These are phyloP conservation scores for Macroventuria anomochaeta DNA, from an alignment of 2,329 filamentous ascomycete species.

Conservation along the genomic window DNA sequence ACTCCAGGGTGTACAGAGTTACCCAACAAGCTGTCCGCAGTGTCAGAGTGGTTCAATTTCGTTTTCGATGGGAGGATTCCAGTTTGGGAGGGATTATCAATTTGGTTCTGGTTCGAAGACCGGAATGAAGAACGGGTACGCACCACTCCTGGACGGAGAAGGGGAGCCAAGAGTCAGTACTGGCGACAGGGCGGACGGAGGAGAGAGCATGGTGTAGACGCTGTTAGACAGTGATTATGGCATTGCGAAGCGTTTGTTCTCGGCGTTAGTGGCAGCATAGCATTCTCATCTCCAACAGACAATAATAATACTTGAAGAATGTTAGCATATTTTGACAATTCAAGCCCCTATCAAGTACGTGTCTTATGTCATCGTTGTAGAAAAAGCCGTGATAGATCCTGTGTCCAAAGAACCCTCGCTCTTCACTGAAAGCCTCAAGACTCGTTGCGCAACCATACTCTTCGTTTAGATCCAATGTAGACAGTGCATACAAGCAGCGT, in stretches of 20 bases:
- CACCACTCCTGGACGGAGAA: constrained; percentile 28
- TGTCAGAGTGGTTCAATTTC: constrained; percentile 31
- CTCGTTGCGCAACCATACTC: no score
- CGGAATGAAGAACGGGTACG: constrained; percentile 23
- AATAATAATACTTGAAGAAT: no score
- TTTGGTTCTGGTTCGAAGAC: not conserved
- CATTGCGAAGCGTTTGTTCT: not conserved
- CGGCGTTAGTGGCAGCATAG: not conserved
- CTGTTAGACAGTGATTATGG: not conserved
- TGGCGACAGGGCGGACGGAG: constrained; percentile 12
- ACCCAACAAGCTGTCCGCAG: constrained; percentile 33
- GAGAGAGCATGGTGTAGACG: constrained; percentile 12
- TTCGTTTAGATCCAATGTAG: no score
- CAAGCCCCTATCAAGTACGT: not conserved
- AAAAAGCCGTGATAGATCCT: no score
- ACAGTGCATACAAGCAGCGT: no score
- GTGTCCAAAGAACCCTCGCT: no score
- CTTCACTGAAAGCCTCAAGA: no score
- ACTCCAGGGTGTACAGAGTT: constrained; percentile 19
- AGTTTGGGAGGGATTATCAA: constrained; percentile 9
- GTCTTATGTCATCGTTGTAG: no score
- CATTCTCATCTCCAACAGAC: not conserved
- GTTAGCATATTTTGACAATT: no score
- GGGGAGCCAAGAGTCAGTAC: constrained; percentile 7
- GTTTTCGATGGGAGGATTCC: constrained; percentile 13